These are phyloP conservation scores for Tylopilus intermedius DNA, from an alignment of 768 basidiomycete genomes.

Conservation along the genomic window DNA sequence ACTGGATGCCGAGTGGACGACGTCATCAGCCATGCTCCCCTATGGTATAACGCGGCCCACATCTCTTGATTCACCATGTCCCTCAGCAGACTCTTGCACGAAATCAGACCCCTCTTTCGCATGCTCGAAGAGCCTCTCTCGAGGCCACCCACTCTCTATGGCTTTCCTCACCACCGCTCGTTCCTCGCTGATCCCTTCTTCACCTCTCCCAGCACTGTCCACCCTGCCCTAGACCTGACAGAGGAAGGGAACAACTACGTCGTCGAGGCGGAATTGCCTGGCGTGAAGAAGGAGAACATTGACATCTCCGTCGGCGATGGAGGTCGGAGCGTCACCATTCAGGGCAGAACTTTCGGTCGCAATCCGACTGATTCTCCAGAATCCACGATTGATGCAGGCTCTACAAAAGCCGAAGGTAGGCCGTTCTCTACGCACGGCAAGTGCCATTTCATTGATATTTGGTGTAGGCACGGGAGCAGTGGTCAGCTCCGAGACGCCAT, in stretches of 20 bases:
- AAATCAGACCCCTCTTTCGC: conserved; percentile 71
- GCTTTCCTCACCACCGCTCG: conserved; percentile 32
- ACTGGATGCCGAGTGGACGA: conserved; percentile 10
- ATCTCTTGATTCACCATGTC: conserved; percentile 43
- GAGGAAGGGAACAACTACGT: conserved; percentile 63
- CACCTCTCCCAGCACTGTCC: conserved; percentile 26
- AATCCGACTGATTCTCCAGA: conserved; percentile 19
- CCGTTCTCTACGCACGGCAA: background rate
- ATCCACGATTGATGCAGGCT: conserved; percentile 10
- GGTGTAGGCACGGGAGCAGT: conserved; percentile 12
- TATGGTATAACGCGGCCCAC: background rate
- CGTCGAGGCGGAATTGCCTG: conserved; percentile 74
- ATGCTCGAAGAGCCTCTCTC: conserved; percentile 68
- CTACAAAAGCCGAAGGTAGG: conserved; percentile 29
- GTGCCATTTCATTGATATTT: background rate
- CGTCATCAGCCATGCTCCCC: conserved; percentile 5
- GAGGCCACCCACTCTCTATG: conserved; percentile 28
- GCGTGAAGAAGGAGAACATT: conserved; percentile 72
- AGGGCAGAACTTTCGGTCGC: conserved; percentile 49
- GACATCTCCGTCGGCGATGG: conserved; percentile 66
- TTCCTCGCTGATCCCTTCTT: conserved; percentile 52
- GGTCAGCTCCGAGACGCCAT: conserved; percentile 16
- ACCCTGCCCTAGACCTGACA: conserved; percentile 62
- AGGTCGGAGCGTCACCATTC: conserved; percentile 67
- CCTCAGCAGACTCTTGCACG: conserved; percentile 59